Evolutionary conservation across 2,329 filamentous ascomycete genomes (phyloP), one percentile per base, ranked within the genome.

Genomic region (Phialophora chinensis): DNA sequence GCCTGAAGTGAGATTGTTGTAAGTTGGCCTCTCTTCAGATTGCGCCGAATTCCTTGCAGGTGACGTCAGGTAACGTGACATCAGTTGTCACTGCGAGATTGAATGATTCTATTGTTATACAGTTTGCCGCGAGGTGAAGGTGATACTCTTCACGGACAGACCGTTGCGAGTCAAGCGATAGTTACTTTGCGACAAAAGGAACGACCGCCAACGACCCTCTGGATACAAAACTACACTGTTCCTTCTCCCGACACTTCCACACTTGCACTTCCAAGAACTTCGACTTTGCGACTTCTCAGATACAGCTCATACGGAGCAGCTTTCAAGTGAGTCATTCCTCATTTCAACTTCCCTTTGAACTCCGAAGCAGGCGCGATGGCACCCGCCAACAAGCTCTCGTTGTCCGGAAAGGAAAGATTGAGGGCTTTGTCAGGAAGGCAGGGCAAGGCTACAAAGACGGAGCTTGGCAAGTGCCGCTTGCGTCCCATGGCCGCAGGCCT

Each of bases 1-100:
- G 20, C 49, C 25, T 27, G 23, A 52, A 20, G 49, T 52, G 20
- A 52, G 49, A 52, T 52, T 25, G 49, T 52, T 52, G 49, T 20
- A 52, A 23, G 20, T 20, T 52, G 49, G 49, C 49, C 25, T 52
- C 10, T 12, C 49, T 52, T 27, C 49, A 25, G 49, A 52, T 52
- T 52, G 49, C 49, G 49, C 49, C 49, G 20, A 7, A 12, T 52
- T 27, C 25, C 10, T 23, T 3, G 27, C 25, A 10, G 3, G 14
- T 52, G 49, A 52, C 49, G 49, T 52, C 49, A 52, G 10, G 11
- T 27, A 27, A 52, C 49, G 23, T 52, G 49, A 27, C 49, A 4
- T 27, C 8, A 14, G 6, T 11, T 29, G 49, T 23, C 7, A 7
- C 11, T 52, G 49, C 20, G 11, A 29, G 49, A 52, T 10, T 2